Evolutionary conservation across 139 green algal species (phyloP).

Genomic region (Closterium sp.): DNA sequence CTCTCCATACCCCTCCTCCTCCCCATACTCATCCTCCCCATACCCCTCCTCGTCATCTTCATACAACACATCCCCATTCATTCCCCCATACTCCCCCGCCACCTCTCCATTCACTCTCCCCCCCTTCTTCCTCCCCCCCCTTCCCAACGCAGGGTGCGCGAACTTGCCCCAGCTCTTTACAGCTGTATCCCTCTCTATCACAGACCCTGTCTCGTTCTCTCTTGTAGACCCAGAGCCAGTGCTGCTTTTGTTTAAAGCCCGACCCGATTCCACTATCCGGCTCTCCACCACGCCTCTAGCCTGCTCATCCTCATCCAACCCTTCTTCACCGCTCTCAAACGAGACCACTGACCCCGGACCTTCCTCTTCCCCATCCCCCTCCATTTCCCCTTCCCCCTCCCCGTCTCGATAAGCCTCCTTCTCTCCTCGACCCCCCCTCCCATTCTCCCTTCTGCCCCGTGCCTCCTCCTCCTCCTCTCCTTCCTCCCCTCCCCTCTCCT

Average conservation of each 20-base stretch:
- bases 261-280: not conserved
- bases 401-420: no score
- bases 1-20: not conserved
- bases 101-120: not conserved
- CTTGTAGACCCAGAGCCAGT: not conserved
- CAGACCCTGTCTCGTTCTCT: not conserved
- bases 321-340: not conserved
- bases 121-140: not conserved
- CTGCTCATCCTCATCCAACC: not conserved
- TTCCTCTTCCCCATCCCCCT: not conserved
- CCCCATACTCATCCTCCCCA: not conserved
- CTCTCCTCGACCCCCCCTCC: not conserved
- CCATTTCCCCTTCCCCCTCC: not conserved
- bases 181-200: not conserved
- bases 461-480: not conserved
- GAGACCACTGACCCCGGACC: not conserved
- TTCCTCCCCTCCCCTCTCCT: not conserved
- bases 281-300: not conserved
- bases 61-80: not conserved
- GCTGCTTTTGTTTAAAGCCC: not conserved
- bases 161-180: not conserved
- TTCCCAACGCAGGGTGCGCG: not conserved
- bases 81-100: not conserved
- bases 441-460: not conserved
- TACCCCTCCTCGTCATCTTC: not conserved